A percentile compares a stretch with the other conserved stretches of the same genome.
phyloP scores from a whole-genome alignment of 2,329 filamentous ascomycete species.

The Fusarium sp. region DNA sequence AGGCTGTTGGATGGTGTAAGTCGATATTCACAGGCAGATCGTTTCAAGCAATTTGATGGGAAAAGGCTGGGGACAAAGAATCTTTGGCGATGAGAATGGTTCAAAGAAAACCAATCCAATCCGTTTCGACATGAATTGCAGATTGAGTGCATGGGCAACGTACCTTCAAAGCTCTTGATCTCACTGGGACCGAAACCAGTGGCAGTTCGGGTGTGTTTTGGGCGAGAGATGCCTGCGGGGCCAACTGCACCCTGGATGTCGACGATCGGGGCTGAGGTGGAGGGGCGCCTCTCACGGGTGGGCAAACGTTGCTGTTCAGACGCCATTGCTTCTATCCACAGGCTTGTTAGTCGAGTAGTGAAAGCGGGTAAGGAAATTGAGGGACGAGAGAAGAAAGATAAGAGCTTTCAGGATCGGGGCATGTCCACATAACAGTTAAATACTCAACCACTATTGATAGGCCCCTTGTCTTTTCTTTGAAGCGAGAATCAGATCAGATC shows the following conservation, averaged over 20 bases:
- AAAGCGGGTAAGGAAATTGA: conserved; percentile 4
- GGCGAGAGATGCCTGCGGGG: conserved; percentile 85
- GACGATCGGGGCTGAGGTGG: conserved; percentile 83
- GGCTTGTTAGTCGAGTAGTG: conserved; percentile 33
- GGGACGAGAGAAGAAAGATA: conserved; percentile 20
- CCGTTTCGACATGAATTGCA: background rate
- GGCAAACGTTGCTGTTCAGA: conserved; percentile 57
- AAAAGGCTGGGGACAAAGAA: background rate
- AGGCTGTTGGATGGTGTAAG: conserved; percentile 59
- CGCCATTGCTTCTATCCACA: conserved; percentile 48
- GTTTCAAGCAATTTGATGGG: background rate
- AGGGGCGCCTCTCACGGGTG: conserved; percentile 81
- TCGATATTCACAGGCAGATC: background rate
- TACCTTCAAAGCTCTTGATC: conserved; percentile 93
- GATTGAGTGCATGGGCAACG: conserved; percentile 40
- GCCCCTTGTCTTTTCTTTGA: conserved; percentile 31
- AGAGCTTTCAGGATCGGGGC: conserved; percentile 10
- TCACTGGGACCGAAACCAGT: conserved; percentile 92
- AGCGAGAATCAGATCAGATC: conserved; percentile 47
- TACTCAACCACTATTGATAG: conserved; percentile 26
- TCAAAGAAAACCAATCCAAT: background rate
- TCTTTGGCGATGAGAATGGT: background rate
- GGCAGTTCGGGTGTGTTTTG: conserved; percentile 97
- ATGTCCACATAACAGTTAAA: conserved; percentile 36
- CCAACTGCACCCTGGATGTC: conserved; percentile 88